A percentile compares a stretch with the other conserved stretches of the same genome.
These are phyloP conservation scores for Jaapia argillacea DNA, from an alignment of 768 basidiomycete genomes.

Conservation along the genomic window DNA sequence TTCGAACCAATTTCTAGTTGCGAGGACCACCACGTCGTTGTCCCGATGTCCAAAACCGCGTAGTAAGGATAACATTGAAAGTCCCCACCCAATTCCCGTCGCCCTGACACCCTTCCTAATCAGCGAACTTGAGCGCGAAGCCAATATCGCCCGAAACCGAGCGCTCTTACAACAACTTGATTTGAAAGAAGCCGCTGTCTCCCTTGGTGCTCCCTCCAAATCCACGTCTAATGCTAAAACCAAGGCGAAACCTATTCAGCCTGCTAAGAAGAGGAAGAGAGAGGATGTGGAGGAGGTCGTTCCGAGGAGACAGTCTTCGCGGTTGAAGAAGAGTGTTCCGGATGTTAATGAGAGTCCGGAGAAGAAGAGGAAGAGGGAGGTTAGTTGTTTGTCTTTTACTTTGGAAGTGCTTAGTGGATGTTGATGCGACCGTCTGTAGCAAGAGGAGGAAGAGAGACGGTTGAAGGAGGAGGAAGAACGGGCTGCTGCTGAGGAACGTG, in stretches of 20 bases:
- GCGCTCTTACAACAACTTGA: constrained; percentile 65
- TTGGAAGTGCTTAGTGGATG: not conserved
- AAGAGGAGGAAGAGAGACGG: constrained; percentile 38
- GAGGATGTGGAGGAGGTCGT: constrained; percentile 30
- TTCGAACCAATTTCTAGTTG: no score
- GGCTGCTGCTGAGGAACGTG: constrained; percentile 50
- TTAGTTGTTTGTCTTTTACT: constrained; percentile 14
- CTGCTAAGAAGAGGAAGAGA: constrained; percentile 41
- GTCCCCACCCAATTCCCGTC: no score
- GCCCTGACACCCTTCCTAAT: not conserved
- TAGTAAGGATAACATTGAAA: not conserved
- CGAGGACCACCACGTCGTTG: no score
- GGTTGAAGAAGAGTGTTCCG: constrained; percentile 37
- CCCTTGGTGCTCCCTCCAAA: constrained; percentile 34
- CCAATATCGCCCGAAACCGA: constrained; percentile 75
- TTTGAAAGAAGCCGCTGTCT: constrained; percentile 42
- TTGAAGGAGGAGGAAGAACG: constrained; percentile 52
- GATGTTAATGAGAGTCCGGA: constrained; percentile 59
- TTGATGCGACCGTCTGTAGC: no score
- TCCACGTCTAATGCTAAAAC: constrained; percentile 2
- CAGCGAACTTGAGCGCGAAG: constrained; percentile 66
- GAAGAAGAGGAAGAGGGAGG: constrained; percentile 60
- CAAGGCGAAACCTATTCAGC: constrained; percentile 17
- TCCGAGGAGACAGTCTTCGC: constrained; percentile 59
- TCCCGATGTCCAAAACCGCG: not conserved